phyloP scores from a whole-genome alignment of 768 basidiomycete genomes.

The Boletus bicolor region DNA sequence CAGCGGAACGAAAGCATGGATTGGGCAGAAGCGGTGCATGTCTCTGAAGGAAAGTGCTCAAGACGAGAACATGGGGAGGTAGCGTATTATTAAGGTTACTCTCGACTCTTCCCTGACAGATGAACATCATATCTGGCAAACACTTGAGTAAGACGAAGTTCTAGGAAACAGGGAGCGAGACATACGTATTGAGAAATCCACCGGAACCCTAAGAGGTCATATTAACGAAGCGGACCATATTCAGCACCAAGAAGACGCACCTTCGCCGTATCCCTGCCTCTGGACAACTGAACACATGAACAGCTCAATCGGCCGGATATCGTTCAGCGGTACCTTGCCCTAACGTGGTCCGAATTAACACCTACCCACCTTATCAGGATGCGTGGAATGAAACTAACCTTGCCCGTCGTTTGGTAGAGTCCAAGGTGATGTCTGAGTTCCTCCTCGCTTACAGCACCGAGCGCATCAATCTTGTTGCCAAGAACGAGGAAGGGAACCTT shows the following conservation, averaged over 20 bases:
- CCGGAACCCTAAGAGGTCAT: constrained; percentile 65
- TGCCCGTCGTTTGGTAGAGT: constrained; percentile 98
- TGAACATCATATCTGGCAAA: constrained; percentile 25
- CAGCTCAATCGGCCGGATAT: constrained; percentile 97
- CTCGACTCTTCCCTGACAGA: constrained; percentile 1
- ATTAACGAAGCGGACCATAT: constrained; percentile 3
- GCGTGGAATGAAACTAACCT: constrained; percentile 49
- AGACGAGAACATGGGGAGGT: constrained; percentile 19
- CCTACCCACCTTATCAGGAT: background rate
- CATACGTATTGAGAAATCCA: constrained; percentile 97
- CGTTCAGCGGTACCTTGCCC: constrained; percentile 96
- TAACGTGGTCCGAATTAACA: constrained; percentile 30
- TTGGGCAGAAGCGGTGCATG: constrained; percentile 7
- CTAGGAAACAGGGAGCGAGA: constrained; percentile 2
- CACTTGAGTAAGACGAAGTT: constrained; percentile 3
- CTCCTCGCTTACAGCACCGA: constrained; percentile 95
- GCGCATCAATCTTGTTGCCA: constrained; percentile 99
- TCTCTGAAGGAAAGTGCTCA: constrained; percentile 12
- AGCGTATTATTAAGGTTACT: constrained; percentile 19
- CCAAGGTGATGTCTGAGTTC: constrained; percentile 94
- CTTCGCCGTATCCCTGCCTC: constrained; percentile 98
- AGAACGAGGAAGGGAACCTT: constrained; percentile 98
- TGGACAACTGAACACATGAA: constrained; percentile 99
- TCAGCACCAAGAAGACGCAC: constrained; percentile 35
- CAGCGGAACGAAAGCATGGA: constrained; percentile 16